phyloP scores from a whole-genome alignment of 345 rosid species.

The Atalantia buxifolia region DNA sequence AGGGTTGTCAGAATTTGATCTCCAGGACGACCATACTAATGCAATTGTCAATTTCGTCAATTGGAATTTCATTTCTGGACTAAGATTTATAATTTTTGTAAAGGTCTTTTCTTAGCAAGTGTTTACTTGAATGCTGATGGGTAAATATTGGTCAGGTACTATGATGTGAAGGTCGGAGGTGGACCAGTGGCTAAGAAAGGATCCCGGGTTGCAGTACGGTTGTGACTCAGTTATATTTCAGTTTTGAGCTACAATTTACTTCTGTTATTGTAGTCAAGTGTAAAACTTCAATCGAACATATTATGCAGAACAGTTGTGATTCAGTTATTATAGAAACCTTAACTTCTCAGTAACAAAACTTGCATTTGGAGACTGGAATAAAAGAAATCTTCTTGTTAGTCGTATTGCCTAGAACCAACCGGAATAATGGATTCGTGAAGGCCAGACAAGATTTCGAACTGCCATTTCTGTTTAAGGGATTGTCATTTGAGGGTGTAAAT shows the following conservation, averaged over 20 bases:
- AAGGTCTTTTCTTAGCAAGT: neutral
- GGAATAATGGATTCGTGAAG: neutral
- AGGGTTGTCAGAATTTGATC: neutral
- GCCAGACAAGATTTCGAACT: neutral
- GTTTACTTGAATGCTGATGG: conserved; percentile 20
- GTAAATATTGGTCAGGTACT: conserved; percentile 53
- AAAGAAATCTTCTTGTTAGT: too few relatives aligned
- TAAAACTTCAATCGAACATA: neutral
- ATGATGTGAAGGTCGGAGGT: conserved; percentile 83
- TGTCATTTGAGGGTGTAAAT: neutral
- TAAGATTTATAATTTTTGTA: neutral
- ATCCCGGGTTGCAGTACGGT: conserved; percentile 99
- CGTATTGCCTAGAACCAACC: neutral
- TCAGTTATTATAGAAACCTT: too few relatives aligned
- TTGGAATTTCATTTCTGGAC: neutral
- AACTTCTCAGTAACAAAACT: too few relatives aligned
- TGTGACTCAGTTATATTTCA: conserved; percentile 52
- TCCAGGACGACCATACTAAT: neutral
- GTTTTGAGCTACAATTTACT: neutral
- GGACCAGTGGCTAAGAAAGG: conserved; percentile 82
- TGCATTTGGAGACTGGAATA: too few relatives aligned
- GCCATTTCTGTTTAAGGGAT: neutral
- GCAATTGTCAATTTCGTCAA: neutral
- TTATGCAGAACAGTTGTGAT: neutral
- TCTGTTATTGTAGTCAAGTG: neutral